Conservation (phyloP, 2,329 filamentous ascomycete species). For the Xylariales sp. region DNA sequence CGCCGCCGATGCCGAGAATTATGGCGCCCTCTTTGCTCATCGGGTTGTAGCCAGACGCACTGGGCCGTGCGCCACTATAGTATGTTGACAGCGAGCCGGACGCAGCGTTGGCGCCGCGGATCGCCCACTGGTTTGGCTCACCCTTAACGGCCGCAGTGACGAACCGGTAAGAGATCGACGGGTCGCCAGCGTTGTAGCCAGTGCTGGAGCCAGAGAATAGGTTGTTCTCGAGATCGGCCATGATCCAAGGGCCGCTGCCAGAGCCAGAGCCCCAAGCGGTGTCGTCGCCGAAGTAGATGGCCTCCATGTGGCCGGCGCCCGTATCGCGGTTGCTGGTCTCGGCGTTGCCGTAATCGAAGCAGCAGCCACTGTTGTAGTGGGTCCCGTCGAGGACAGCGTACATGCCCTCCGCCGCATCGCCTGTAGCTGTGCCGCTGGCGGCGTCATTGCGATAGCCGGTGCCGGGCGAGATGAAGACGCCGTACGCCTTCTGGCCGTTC, state of each 20-base stretch:
- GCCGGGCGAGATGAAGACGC: conserved; percentile 56
- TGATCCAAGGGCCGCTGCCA: conserved; percentile 60
- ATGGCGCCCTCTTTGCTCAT: conserved; percentile 64
- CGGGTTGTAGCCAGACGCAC: conserved; percentile 48
- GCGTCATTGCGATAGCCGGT: conserved; percentile 60
- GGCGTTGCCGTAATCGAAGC: conserved; percentile 55
- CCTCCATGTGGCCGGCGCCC: conserved; percentile 64
- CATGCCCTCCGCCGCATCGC: conserved; percentile 53
- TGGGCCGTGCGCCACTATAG: conserved; percentile 53
- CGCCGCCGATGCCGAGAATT: conserved; percentile 66
- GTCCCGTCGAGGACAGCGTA: conserved; percentile 57
- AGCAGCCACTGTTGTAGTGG: conserved; percentile 54
- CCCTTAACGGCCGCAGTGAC: conserved; percentile 55
- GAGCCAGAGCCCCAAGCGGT: conserved; percentile 51
- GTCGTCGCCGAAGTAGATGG: conserved; percentile 58
- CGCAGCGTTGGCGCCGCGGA: conserved; percentile 52
- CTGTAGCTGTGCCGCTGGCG: conserved; percentile 46
- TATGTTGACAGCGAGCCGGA: conserved; percentile 53
- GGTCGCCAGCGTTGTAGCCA: conserved; percentile 45
- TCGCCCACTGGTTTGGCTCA: conserved; percentile 49
- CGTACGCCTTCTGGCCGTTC: conserved; percentile 58
- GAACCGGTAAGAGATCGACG: conserved; percentile 50
- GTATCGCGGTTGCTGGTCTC: conserved; percentile 48
- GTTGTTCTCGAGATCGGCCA: conserved; percentile 65
- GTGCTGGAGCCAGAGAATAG: conserved; percentile 52